Base-by-base conservation (phyloP, 768 basidiomycete genomes). In the Phaffia tasmanica region DNA sequence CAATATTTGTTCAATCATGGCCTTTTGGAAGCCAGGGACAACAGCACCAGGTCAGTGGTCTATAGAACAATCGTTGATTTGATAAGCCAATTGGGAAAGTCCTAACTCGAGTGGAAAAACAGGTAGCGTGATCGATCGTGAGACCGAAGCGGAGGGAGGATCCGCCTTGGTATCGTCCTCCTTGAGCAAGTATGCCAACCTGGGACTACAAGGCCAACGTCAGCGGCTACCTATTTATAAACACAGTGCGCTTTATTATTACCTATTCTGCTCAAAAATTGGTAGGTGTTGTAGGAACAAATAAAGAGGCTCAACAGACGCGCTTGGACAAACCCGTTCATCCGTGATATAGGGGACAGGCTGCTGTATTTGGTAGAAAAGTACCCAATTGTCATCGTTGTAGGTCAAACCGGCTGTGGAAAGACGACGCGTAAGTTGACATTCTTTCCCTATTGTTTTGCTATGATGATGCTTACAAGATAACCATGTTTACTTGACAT, bases 331-430 rank as follows among this genome's bases (percentile, higher is more conserved):
- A 29, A 29, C 56, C 19, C 27, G 6, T 25, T 16, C 4, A 25
- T 7, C 1, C 23, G 30, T 5, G 19, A 16, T 42, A 16, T 74
- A 93, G 90, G 84, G 61, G 81, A 89, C 55, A 85, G 84, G 69
- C 79, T 98, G 2, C 77, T 98, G 9, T 87, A 89, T 72, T 85
- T 86, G 66, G 77, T 97, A 29, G 94, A 98, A 77, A 84, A 82
- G 62, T 82, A 86, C 73, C 86, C 86, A 4, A 86, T 92, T 11
- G 81, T 86, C 1, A 89, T 97, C 59, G 85, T 98, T 6, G 88
- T 94, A 11, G 94, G 88, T 11, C 76, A 97, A 73, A 98, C 95
- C 0, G 95, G 95, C 2, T 95, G 89, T 67, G 95, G 95, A 56
- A 98, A 99, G 78, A 94, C 92, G 8, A 99, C 94, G 70, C 94